Conservation (phyloP, 305 asterid genomes). For the Plantago coronopus region DNA sequence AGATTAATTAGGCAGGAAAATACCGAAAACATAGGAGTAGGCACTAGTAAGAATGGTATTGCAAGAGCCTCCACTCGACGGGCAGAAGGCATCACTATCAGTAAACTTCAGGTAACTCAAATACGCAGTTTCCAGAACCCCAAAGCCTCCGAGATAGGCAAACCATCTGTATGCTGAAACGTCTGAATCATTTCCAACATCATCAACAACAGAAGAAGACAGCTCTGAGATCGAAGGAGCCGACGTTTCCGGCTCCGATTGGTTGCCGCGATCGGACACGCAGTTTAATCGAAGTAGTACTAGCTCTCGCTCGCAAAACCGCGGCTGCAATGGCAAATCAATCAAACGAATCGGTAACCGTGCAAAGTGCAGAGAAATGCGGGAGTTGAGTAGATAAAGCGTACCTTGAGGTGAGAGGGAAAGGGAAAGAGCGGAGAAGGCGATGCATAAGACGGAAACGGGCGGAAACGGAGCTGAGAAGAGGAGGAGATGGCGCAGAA, state of each 20-base stretch:
- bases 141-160: slow-evolving; percentile 74
- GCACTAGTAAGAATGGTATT: slow-evolving; percentile 68
- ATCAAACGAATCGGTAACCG: slow-evolving; percentile 11
- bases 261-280: slow-evolving; percentile 46
- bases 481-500: background rate
- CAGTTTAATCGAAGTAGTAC: slow-evolving; percentile 51
- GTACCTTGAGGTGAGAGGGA: slow-evolving; percentile 2
- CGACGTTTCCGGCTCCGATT: slow-evolving; percentile 36
- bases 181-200: slow-evolving; percentile 24
- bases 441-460: background rate
- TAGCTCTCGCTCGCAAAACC: slow-evolving; percentile 32
- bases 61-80: slow-evolving; percentile 64
- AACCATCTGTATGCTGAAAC: slow-evolving; percentile 58
- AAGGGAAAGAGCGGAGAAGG: background rate
- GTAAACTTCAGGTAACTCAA: slow-evolving; percentile 76
- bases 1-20: background rate
- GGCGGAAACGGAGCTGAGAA: background rate
- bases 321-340: slow-evolving; percentile 35
- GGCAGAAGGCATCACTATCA: slow-evolving; percentile 77
- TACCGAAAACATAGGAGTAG: slow-evolving; percentile 76
- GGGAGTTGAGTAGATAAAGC: background rate
- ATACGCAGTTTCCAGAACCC: slow-evolving; percentile 80
- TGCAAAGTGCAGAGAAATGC: background rate
- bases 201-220: slow-evolving; percentile 29
- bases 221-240: slow-evolving; percentile 27